phyloP scores from a whole-genome alignment of 305 asterid genomes.

The Andrographis paniculata region DNA sequence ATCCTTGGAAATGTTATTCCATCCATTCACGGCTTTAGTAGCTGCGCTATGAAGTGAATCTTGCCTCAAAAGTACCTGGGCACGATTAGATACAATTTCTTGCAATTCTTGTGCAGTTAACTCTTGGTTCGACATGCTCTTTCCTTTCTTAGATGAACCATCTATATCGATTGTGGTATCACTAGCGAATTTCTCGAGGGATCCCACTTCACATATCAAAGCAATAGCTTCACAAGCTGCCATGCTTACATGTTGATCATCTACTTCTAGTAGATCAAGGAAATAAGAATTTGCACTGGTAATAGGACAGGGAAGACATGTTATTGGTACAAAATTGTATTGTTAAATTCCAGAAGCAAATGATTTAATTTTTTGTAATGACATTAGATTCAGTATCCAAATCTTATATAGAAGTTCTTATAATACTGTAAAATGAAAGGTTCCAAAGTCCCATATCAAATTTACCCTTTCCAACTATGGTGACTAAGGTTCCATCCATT shows the following conservation, averaged over 20 bases:
- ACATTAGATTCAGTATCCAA: no score
- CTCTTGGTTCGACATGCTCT: constrained; percentile 10
- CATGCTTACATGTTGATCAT: constrained; percentile 17
- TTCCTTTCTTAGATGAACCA: constrained; percentile 15
- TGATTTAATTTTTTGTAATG: no score
- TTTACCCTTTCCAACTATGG: constrained; percentile 25
- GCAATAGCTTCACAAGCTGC: constrained; percentile 30
- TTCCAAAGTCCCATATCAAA: background rate
- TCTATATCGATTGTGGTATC: constrained; percentile 3
- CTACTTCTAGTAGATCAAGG: constrained; percentile 21
- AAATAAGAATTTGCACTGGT: constrained; percentile 21
- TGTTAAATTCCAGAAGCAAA: no score
- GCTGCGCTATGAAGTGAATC: constrained; percentile 16
- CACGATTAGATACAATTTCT: constrained; percentile 20
- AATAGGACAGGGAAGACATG: background rate
- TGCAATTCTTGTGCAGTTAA: constrained; percentile 18
- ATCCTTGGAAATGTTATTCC: constrained; percentile 19
- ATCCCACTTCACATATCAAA: constrained; percentile 26
- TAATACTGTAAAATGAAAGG: no score
- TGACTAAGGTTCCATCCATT: constrained; percentile 22
- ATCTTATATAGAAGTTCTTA: no score
- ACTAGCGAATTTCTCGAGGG: constrained; percentile 17
- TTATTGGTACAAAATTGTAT: no score
- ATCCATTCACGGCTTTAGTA: constrained; percentile 10
- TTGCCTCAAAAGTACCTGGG: constrained; percentile 14